Conservation (phyloP, 2,329 filamentous ascomycete genomes). For the Fusarium palustre region DNA sequence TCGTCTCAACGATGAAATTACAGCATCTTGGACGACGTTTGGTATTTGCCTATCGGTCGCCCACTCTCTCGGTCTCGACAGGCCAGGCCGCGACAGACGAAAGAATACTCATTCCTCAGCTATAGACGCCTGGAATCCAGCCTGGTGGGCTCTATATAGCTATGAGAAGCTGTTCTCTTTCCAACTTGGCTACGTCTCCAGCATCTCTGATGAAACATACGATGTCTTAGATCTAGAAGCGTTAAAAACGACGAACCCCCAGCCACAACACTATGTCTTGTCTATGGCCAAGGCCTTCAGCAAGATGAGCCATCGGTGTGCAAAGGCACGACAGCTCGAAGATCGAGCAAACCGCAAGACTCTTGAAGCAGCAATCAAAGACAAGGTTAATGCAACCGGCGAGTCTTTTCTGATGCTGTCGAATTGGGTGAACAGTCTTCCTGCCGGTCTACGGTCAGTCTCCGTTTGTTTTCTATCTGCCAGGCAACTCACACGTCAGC, state of each 20-base stretch:
- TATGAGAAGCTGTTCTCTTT: constrained; percentile 8
- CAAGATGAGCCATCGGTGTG: neutral
- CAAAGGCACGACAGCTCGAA: constrained; percentile 5
- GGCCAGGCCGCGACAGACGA: accelerated
- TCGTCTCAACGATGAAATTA: constrained; percentile 9
- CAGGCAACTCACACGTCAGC: accelerated
- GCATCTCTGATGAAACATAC: neutral
- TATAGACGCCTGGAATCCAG: neutral
- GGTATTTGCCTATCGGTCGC: neutral
- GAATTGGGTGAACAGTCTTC: neutral
- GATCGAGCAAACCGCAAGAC: neutral
- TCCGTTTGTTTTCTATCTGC: accelerated
- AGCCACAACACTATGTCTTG: accelerated
- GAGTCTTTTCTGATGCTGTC: constrained; percentile 9
- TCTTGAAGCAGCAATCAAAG: neutral
- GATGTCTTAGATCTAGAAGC: neutral
- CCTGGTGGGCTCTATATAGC: constrained; percentile 10
- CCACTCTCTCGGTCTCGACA: neutral
- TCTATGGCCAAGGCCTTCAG: constrained; percentile 9
- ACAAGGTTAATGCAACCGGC: neutral
- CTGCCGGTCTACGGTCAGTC: neutral
- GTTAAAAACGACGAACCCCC: accelerated
- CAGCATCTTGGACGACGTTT: constrained; percentile 6
- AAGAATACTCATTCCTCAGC: neutral
- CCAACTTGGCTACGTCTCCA: constrained; percentile 2